These are phyloP conservation scores for Pythium dissotocum DNA, from an alignment of 352 stramenopile species.

Conservation along the genomic window DNA sequence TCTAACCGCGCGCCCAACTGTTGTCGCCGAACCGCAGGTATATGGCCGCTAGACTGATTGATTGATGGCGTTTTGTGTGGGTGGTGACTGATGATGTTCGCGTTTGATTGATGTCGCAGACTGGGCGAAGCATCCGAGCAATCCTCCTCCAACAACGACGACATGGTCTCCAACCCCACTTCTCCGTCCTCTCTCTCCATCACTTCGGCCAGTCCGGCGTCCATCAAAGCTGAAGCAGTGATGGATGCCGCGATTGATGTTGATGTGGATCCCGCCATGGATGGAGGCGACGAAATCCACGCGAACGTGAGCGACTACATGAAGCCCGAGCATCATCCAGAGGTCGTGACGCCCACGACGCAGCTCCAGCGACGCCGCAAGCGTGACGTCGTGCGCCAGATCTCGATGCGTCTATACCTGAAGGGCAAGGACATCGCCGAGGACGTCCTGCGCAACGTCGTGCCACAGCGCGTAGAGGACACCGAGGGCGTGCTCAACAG, in stretches of 20 bases:
- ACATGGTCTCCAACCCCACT: not conserved
- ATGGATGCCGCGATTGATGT: not conserved
- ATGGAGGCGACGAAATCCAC: not conserved
- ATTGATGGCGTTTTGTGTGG: not conserved
- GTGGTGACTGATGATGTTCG: not conserved
- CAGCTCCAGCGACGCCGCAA: constrained; percentile 40
- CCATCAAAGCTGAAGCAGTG: constrained; percentile 4
- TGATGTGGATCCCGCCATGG: constrained; percentile 1
- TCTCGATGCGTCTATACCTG: constrained; percentile 77
- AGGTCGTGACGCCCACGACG: constrained; percentile 26
- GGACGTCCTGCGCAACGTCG: constrained; percentile 66
- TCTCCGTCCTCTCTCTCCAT: constrained; percentile 1
- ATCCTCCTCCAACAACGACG: not conserved
- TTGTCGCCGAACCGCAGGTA: constrained; percentile 3
- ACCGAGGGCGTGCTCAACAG: constrained; percentile 40
- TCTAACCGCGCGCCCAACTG: not conserved
- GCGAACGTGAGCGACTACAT: not conserved
- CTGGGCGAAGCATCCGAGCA: not conserved
- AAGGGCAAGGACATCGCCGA: constrained; percentile 67
- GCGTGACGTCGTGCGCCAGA: constrained; percentile 70
- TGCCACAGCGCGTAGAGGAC: constrained; percentile 55
- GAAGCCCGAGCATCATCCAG: constrained; percentile 12
- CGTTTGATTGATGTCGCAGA: not conserved
- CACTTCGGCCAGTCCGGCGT: not conserved
- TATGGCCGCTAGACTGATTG: not conserved